Conservation (phyloP, 2,329 filamentous ascomycete species). For the Diaporthe sp. region DNA sequence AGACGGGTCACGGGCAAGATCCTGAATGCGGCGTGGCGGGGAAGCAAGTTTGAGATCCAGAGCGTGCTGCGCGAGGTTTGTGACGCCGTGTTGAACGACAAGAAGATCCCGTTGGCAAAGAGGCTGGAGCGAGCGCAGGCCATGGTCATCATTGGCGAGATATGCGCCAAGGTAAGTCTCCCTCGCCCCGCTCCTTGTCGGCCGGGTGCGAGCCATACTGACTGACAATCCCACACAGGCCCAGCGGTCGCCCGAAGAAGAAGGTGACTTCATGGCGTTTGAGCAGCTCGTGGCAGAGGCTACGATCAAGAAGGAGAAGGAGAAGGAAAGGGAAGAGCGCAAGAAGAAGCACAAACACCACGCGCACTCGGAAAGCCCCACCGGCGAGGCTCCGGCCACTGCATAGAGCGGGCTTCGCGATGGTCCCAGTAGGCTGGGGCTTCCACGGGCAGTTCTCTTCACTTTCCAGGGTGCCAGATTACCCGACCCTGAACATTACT, state of each 20-base stretch:
- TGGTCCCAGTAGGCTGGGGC: not conserved
- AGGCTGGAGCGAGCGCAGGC: constrained; percentile 92
- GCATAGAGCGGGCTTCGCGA: not conserved
- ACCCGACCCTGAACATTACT: not conserved
- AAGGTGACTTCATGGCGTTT: constrained; percentile 98
- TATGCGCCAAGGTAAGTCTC: constrained; percentile 83
- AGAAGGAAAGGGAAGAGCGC: constrained; percentile 73
- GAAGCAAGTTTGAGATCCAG: constrained; percentile 98
- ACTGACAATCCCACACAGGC: constrained; percentile 68
- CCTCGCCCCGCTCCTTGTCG: not conserved
- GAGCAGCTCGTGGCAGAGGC: constrained; percentile 98
- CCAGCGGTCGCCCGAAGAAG: constrained; percentile 90
- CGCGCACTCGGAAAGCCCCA: constrained; percentile 20
- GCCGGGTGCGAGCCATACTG: constrained; percentile 24
- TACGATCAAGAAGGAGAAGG: constrained; percentile 92
- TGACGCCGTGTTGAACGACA: constrained; percentile 85
- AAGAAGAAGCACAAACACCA: constrained; percentile 50
- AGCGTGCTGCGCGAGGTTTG: constrained; percentile 95
- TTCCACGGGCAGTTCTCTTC: not conserved
- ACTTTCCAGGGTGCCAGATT: not conserved
- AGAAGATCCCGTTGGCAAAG: constrained; percentile 86
- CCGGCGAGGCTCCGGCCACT: constrained; percentile 21
- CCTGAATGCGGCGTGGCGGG: constrained; percentile 94
- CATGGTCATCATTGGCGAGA: constrained; percentile 87
- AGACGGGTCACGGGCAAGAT: constrained; percentile 98